phyloP scores from a whole-genome alignment of 257 asterid species.

The Hygrophila difformis region DNA sequence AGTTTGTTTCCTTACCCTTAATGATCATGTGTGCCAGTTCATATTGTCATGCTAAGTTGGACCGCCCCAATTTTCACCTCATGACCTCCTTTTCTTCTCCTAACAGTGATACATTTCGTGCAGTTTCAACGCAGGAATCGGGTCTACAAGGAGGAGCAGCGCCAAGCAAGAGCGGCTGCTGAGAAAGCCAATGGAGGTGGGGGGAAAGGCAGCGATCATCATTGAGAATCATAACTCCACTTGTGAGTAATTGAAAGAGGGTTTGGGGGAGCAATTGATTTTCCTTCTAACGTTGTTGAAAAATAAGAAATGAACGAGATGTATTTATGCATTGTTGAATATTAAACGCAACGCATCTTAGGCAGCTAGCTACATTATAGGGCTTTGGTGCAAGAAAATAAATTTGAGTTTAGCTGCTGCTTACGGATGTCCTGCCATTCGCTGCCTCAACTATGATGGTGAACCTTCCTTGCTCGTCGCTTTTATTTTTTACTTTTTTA shows the following conservation, averaged over 20 bases:
- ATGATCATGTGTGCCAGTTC: too few relatives aligned
- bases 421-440: constrained; percentile 7
- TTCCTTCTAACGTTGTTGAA: constrained; percentile 18
- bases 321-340: constrained; percentile 17
- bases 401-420: background rate
- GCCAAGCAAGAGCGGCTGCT: constrained; percentile 77
- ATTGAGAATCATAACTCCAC: constrained; percentile 25
- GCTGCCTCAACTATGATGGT: too few relatives aligned
- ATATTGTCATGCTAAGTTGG: background rate
- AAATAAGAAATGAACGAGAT: constrained; percentile 28
- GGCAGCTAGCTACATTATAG: constrained; percentile 12
- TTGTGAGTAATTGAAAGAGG: constrained; percentile 10
- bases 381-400: constrained; percentile 13
- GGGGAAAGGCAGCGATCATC: constrained; percentile 53
- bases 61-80: background rate
- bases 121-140: constrained; percentile 94
- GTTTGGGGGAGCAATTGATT: constrained; percentile 13
- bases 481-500: background rate
- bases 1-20: too few relatives aligned
- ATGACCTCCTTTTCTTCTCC: background rate
- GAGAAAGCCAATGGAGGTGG: constrained; percentile 61
- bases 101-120: constrained; percentile 2
- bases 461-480: too few relatives aligned
- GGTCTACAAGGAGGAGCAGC: constrained; percentile 97
- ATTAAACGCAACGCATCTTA: too few relatives aligned